Evolutionary conservation across 306 rosid species (phyloP), one percentile per base, ranked within the genome.

Genomic region (Ziziphus jujuba): DNA sequence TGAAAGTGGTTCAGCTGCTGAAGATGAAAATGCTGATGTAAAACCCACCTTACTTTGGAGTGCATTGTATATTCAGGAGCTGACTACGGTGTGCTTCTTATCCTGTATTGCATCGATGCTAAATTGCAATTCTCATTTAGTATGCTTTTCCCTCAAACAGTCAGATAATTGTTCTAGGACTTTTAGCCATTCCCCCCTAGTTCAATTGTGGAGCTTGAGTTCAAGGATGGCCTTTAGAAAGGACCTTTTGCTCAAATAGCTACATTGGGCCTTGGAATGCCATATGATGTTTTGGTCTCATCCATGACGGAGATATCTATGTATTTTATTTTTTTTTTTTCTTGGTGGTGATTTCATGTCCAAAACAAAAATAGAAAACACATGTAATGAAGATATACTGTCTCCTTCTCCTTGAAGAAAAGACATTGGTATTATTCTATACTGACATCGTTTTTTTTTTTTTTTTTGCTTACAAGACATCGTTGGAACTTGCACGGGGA

Each of bases 31-130:
- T 38, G 81, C 75, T 44, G 65, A 70, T 51, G 85, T n/a, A 70
- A 84, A 85, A 68, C 87, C 89, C 21, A 48, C 55, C 38, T 77
- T 88, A 71, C 85, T 93, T 63, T 93, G 99, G 99, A 87, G 87
- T 34, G 85, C 85, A 35, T 44, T 69, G 66, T 93, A 86, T 85
- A 76, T 88, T 79, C 99, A 93, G 84, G 92, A 86, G 67, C 67
- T 77, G 55, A 77, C 82, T 45, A 67, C 0, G 86, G 96, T 88
- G 16, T 66, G 87, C 70, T 72, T 85, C 80, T 78, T 51, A 24
- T 72, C 25, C 55, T 51, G 48, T 47, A 63, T 38, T 13, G 23
- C 33, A 53, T 51, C 24, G 7, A 59, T 9, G 5, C 17, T 24
- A 14, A 45, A 69, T 25, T 54, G 63, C 59, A 73, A 53, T 61